Evolutionary conservation across 441 rosid species (phyloP), one percentile per base, ranked within the genome.

Genomic region (Mallotus repandus): DNA sequence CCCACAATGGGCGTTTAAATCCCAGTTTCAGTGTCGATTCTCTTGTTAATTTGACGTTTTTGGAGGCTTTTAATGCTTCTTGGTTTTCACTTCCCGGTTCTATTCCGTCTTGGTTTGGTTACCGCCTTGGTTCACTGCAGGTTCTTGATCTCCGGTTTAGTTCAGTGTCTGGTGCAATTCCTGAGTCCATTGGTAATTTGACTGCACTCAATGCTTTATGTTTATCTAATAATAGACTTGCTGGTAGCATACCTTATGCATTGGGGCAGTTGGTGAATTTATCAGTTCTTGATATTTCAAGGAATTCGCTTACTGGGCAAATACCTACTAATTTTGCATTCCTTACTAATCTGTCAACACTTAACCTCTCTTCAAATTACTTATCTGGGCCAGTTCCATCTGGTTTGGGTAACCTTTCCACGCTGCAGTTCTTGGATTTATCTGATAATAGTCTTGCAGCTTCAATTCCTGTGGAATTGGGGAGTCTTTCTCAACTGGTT

Each of bases 81-180:
- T 77, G 84, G 66, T 89, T 96, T 70, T 59, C 81, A 10, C 87
- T 96, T 32, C 97, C 92, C 15, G 99, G 98, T 43, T 50, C 84
- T 1, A 84, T 96, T 29, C 99, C 98, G 14, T 87, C 82, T 18
- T 90, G 87, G 97, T 86, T 96, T 50, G 97, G 99, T 41, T 64
- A 55, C 69, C 68, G 60, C 18, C 79, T 93, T 50, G 73, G 66
- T 66, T 74, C 83, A 0, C 81, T 92, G 74, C 86, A 75, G 77
- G 91, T 84, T 21, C 82, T 96, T 79, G 99, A 96, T 89, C 97
- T 96, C 81, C 85, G 87, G 81, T 91, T 87, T 52, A 85, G 88
- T 57, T 84, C 87, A 43, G 77, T 93, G 19, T 81, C 38, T 14
- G 97, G 97, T 70, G 68, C 80, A 43, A 67, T 96, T 75, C 99